Evolutionary conservation across 192 early-diverging fungal genomes (phyloP).

Genomic region (Spinellus fusiger): DNA sequence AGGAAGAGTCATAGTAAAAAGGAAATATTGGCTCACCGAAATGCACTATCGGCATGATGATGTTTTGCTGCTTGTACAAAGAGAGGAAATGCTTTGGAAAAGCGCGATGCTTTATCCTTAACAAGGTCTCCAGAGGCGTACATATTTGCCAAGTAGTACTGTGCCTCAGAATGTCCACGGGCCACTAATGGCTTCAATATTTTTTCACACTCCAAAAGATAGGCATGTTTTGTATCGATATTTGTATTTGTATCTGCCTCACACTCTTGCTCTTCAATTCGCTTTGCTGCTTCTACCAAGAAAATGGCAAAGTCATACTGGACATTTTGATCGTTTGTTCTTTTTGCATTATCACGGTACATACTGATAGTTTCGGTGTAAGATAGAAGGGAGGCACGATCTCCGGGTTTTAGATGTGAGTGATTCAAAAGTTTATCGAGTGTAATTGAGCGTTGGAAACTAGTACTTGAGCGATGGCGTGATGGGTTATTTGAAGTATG

Average conservation of each 20-base stretch:
- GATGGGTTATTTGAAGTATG: background rate
- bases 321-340: constrained; percentile 47
- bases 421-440: constrained; percentile 30
- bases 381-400: constrained; percentile 44
- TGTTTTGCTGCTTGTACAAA: constrained; percentile 62
- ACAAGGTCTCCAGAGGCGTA: constrained; percentile 53
- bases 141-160: constrained; percentile 59
- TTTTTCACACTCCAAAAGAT: constrained; percentile 57
- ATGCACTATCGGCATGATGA: constrained; percentile 54
- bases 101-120: constrained; percentile 47
- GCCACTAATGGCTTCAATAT: constrained; percentile 48
- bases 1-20: background rate
- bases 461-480: background rate
- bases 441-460: background rate
- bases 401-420: constrained; percentile 50
- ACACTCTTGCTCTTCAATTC: constrained; percentile 24
- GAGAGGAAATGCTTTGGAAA: constrained; percentile 56
- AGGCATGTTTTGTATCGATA: background rate
- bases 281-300: constrained; percentile 45
- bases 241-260: background rate
- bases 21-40: constrained; percentile 26
- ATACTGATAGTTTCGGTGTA: constrained; percentile 45
- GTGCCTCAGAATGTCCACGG: constrained; percentile 52
- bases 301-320: constrained; percentile 60
- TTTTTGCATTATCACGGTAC: constrained; percentile 59